Percentiles rank a stretch among this genome's conserved stretches.
Conservation (phyloP, 495 filamentous ascomycete genomes). For the Daldinia bambusicola region DNA sequence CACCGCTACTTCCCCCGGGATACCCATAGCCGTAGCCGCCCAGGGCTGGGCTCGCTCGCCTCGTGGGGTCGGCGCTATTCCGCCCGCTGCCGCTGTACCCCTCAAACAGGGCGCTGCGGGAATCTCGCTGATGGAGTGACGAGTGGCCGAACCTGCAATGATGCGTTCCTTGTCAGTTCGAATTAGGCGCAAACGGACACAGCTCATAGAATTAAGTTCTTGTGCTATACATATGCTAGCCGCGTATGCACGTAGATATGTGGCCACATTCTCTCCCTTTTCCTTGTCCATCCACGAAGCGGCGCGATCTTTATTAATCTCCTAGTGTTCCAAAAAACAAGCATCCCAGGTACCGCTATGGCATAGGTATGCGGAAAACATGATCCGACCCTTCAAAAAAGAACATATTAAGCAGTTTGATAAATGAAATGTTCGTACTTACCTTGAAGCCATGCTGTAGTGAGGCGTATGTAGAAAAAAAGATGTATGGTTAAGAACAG, state of each 20-base stretch:
- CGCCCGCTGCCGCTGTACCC: constrained; percentile 74
- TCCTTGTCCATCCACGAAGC: background rate
- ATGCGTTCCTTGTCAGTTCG: background rate
- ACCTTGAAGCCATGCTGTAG: constrained; percentile 45
- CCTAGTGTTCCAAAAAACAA: constrained; percentile 15
- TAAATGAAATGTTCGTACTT: constrained; percentile 18
- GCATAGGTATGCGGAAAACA: background rate
- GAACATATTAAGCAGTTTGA: background rate
- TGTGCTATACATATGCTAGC: background rate
- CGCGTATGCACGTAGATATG: background rate
- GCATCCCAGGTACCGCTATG: background rate
- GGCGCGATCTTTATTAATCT: constrained; percentile 1
- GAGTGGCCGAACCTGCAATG: constrained; percentile 66
- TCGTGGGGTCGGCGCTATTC: constrained; percentile 53
- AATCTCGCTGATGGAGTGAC: constrained; percentile 81
- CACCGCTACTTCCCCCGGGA: constrained; percentile 46
- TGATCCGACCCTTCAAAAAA: background rate
- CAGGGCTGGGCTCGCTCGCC: constrained; percentile 63
- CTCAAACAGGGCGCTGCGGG: constrained; percentile 88
- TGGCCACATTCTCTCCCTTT: background rate
- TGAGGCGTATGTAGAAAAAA: constrained; percentile 1
- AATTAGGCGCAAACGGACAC: background rate
- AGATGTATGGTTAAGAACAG: background rate
- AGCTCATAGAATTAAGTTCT: background rate
- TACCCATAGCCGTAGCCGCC: constrained; percentile 72